Evolutionary conservation across 768 basidiomycete species (phyloP).

Genomic region (Trametes coccinea): DNA sequence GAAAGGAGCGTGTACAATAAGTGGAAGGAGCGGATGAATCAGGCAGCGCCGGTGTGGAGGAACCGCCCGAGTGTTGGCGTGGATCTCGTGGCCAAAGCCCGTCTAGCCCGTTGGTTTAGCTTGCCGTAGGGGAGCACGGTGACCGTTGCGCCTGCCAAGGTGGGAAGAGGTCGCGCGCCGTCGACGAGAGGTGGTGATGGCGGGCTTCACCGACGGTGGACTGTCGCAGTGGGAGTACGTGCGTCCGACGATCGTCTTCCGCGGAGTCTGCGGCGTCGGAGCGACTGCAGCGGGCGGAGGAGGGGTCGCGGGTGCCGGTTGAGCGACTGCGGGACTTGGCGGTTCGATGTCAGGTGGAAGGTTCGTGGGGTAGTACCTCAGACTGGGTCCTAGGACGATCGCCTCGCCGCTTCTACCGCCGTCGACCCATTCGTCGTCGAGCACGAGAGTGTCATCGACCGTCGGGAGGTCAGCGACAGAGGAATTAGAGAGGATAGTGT

Average conservation of each 20-base stretch:
- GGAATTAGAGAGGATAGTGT: no score
- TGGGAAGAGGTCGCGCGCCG: not conserved
- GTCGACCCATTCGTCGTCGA: no score
- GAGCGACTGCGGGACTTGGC: not conserved
- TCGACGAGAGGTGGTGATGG: not conserved
- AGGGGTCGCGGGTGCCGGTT: not conserved
- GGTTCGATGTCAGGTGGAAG: no score
- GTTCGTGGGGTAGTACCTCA: not conserved
- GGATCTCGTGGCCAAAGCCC: not conserved
- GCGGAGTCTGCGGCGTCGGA: not conserved
- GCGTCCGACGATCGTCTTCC: not conserved
- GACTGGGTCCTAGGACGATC: no score
- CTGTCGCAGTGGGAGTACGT: not conserved
- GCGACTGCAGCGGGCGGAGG: not conserved
- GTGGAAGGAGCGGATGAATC: not conserved
- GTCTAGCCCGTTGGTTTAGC: slow-evolving; percentile 1
- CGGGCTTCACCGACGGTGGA: not conserved
- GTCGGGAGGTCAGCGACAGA: no score
- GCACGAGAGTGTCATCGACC: no score
- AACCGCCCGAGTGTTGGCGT: not conserved
- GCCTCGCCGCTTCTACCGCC: no score
- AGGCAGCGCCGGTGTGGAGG: not conserved
- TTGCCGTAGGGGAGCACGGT: not conserved
- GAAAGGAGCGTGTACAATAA: not conserved
- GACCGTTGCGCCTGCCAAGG: not conserved